Evolutionary conservation across 2,329 filamentous ascomycete species (phyloP), one percentile per base, ranked within the genome.

Genomic region (Penicillium sclerotigenum): DNA sequence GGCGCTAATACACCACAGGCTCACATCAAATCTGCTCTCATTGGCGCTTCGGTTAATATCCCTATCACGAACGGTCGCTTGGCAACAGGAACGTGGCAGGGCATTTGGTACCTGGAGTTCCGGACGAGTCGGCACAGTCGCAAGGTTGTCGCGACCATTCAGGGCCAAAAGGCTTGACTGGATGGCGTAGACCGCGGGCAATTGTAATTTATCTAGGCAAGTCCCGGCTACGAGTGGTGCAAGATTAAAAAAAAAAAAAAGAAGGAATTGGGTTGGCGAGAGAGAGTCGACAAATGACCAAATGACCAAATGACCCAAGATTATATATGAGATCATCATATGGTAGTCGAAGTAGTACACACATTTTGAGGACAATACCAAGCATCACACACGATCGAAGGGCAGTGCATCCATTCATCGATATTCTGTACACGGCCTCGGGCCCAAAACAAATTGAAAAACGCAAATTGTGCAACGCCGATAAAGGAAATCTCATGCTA

Each of bases 71-170:
- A 97, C 68, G 94, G 94, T 37, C 86, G 83, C 65, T 73, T 97
- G 71, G 87, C 79, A 10, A 84, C 81, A 16, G 85, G 85, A 1
- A 87, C 84, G 16, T 81, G 79, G 79, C 77, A 80, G 62, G 86
- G 94, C 0, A 93, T 97, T 57, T 97, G 90, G 89, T 96, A 95
- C 73, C 77, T 97, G 62, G 94, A 97, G 75, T 97, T 97, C 72
- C 82, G 93, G 54, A 83, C 79, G 3, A 79, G 79, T 64, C 90
- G 85, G 75, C 92, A 97, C 75, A 80, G 84, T 61, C 83, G 94
- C 68, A 89, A 86, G 71, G 83, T 97, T 13, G 87, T 99, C 59
- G 93, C 93, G 52, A 97, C 94, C 1, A 95, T 97, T 59, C 92
- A 97, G 74, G 94, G 93, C 41, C 89, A 97, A 78, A 86, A 83